A percentile compares a stretch with the other conserved stretches of the same genome.
Evolutionary conservation across 257 asterid species (phyloP).

Genomic region (Agastache rugosa): DNA sequence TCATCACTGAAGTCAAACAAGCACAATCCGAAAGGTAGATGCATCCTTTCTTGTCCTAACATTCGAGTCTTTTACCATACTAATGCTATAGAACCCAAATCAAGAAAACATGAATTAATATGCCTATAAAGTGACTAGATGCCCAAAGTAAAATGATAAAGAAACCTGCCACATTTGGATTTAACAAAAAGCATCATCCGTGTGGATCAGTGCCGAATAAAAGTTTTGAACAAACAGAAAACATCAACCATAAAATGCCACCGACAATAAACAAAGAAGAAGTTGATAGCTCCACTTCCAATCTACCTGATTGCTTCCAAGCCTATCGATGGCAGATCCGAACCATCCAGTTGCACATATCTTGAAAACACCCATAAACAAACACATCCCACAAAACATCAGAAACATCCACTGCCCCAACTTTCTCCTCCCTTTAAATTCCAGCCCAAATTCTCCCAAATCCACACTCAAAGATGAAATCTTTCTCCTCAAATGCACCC

Average conservation of each 20-base stretch:
- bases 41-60: constrained; percentile 15
- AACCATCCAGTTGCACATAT: constrained; percentile 94
- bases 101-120: constrained; percentile 18
- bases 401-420: constrained; percentile 86
- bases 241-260: constrained; percentile 3
- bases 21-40: constrained; percentile 5
- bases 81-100: constrained; percentile 3
- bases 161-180: neutral
- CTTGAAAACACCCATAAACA: constrained; percentile 81
- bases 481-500: constrained; percentile 76
- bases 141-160: constrained; percentile 4
- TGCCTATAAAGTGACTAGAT: constrained; percentile 21
- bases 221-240: neutral
- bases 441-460: constrained; percentile 74
- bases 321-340: constrained; percentile 86
- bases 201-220: constrained; percentile 7
- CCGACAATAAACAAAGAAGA: constrained; percentile 9
- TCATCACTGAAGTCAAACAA: constrained; percentile 3
- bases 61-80: neutral
- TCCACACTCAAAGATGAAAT: constrained; percentile 70
- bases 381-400: constrained; percentile 77
- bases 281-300: constrained; percentile 3
- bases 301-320: constrained; percentile 67
- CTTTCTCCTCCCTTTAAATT: constrained; percentile 68
- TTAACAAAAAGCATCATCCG: constrained; percentile 12